Evolutionary conservation across 2,329 filamentous ascomycete genomes (phyloP), one percentile per base, ranked within the genome.

Genomic region (Aureobasidium zeae): DNA sequence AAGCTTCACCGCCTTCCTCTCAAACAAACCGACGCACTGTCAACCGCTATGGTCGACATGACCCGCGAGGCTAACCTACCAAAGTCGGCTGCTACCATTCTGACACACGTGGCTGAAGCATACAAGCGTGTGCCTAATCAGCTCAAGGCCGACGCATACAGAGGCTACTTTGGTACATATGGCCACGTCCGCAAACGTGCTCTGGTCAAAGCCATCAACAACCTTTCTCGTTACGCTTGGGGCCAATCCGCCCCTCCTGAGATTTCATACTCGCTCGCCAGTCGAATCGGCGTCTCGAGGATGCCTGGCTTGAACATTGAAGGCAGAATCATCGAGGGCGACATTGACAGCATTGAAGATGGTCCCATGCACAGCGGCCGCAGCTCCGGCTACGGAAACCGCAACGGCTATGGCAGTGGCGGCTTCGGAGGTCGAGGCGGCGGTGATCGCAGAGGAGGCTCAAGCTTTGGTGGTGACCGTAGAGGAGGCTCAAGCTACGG

Each of bases 1-100:
- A 65, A 74, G 35, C 70, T 88, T 42, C 58, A 62, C 4, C 70
- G 71, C 3, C 67, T 87, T 11, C 79, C 80, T 11, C 68, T 86
- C 51, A 63, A 76, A 54, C 68, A 69, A 5, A 74, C 77, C 51
- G 55, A 61, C 4, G 64, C 64, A 0, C 58, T 86, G 1, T 60
- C 70, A 45, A 65, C 67, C 21, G 70, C 81, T 1, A 52, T 58
- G 3, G 51, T 70, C 20, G 68, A 73, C 48, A 60, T 73, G 58
- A 63, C 62, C 30, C 45, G 33, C 20, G 53, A 60, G 28, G 56
- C 52, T 8, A 57, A 67, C 13, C 58, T 70, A 16, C 69, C 70
- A 3, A 56, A 60, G 26, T 49, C 58, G 3, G 60, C 64, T 4
- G 65, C 62, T 5, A 55, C 59, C n/a, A 62, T 69, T 5, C 68